Percentiles rank a stretch among this genome's conserved stretches.
Conservation (phyloP, 1,284 basidiomycete species). For the Ustilago vetiveriae region DNA sequence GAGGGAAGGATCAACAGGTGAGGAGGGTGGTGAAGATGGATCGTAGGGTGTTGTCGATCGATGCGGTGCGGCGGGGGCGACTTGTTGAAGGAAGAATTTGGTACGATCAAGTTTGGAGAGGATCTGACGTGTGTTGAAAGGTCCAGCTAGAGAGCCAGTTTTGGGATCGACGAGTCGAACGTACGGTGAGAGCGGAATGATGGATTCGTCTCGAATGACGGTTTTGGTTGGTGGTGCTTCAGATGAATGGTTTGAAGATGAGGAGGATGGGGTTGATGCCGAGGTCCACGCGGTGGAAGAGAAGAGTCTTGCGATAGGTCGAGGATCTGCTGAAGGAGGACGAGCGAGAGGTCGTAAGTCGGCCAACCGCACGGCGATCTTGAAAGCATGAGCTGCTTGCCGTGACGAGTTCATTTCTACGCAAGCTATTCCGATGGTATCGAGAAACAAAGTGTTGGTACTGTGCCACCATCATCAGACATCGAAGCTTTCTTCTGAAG, state of each 20-base stretch:
- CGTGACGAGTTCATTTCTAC: slow-evolving; percentile 10
- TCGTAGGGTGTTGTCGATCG: slow-evolving; percentile 20
- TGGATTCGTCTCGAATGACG: slow-evolving; percentile 36
- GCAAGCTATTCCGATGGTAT: background rate
- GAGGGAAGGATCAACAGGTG: slow-evolving; percentile 2
- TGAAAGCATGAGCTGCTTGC: background rate
- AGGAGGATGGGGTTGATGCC: background rate
- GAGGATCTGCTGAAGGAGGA: no score
- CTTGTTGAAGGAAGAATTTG: slow-evolving; percentile 54
- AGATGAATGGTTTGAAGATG: background rate
- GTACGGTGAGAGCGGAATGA: slow-evolving; percentile 20
- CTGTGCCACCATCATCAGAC: no score
- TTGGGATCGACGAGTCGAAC: slow-evolving; percentile 57
- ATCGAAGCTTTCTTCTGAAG: no score
- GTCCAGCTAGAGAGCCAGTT: slow-evolving; percentile 51
- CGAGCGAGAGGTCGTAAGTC: no score
- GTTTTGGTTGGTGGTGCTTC: slow-evolving; percentile 5
- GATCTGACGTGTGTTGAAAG: slow-evolving; percentile 43
- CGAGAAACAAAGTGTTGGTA: no score
- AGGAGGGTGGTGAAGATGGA: background rate
- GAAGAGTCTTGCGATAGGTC: background rate
- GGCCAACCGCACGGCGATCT: slow-evolving; percentile 1
- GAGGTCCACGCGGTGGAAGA: background rate
- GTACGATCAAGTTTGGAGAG: slow-evolving; percentile 53
- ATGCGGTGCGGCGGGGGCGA: slow-evolving; percentile 27